Conservation (phyloP, 495 filamentous ascomycete species). For the Beverwykella pulmonaria region DNA sequence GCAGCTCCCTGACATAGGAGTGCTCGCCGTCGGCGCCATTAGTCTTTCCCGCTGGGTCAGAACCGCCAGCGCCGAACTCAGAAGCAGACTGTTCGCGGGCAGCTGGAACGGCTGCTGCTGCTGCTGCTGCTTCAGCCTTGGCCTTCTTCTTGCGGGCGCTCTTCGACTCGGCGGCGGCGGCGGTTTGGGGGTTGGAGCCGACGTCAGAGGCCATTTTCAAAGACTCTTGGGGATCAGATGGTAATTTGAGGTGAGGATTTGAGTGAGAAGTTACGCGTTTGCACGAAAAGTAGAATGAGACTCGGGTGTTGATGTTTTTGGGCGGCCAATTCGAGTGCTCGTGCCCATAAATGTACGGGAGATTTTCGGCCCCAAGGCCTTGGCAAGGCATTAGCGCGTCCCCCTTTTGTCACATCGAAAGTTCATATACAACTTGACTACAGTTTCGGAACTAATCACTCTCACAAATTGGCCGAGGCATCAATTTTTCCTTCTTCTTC, state of each 20-base stretch:
- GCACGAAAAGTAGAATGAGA: constrained; percentile 8
- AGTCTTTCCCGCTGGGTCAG: constrained; percentile 40
- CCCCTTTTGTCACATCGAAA: too few relatives aligned
- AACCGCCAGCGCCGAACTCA: constrained; percentile 27
- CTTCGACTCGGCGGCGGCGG: constrained; percentile 43
- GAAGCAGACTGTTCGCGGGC: constrained; percentile 28
- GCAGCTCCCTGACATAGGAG: constrained; percentile 78
- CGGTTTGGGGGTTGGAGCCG: constrained; percentile 38
- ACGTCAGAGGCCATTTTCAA: constrained; percentile 33
- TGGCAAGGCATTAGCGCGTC: neutral
- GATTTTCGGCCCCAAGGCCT: neutral
- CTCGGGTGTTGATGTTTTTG: constrained; percentile 6
- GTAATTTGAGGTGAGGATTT: neutral
- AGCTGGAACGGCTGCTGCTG: constrained; percentile 26
- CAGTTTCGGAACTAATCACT: too few relatives aligned
- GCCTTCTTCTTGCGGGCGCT: constrained; percentile 49
- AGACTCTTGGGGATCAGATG: neutral
- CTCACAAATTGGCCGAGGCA: too few relatives aligned
- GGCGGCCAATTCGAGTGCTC: constrained; percentile 2
- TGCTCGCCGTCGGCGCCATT: constrained; percentile 67
- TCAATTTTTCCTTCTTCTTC: too few relatives aligned
- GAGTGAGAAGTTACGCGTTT: constrained; percentile 13
- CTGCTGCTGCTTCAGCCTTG: constrained; percentile 43
- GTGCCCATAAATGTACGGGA: neutral
- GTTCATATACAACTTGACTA: too few relatives aligned